Conservation (phyloP, 2,329 filamentous ascomycete genomes). For the Fusarium sp. region DNA sequence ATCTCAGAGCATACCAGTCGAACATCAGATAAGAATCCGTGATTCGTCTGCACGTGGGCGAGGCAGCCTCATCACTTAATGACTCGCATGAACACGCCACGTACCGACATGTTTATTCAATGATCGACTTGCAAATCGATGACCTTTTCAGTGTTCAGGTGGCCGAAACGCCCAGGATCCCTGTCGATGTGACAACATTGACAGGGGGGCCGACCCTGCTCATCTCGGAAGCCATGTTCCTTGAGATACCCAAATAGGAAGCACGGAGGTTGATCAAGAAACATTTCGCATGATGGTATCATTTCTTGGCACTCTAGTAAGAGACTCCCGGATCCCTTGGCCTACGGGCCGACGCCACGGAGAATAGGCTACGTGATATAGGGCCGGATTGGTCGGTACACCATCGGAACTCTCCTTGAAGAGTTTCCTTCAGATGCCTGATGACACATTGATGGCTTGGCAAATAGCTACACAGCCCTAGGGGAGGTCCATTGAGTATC, state of each 20-base stretch:
- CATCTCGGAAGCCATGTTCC: not conserved
- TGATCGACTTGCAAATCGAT: not conserved
- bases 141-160: not conserved
- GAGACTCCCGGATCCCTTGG: not conserved
- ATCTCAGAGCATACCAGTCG: not conserved
- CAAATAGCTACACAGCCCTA: not conserved
- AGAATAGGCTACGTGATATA: not conserved
- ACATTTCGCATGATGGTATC: not conserved
- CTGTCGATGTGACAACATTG: not conserved
- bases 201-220: not conserved
- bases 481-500: not conserved
- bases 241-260: not conserved
- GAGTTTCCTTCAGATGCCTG: not conserved
- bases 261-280: not conserved
- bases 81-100: not conserved
- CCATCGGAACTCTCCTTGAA: not conserved
- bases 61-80: not conserved
- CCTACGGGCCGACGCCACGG: not conserved
- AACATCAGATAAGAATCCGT: not conserved
- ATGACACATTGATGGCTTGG: not conserved
- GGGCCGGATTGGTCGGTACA: not conserved
- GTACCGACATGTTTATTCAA: not conserved
- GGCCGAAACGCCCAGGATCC: not conserved
- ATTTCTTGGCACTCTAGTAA: not conserved
- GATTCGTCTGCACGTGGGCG: not conserved